Percentiles rank a stretch among this genome's conserved stretches.
These are phyloP conservation scores for Sporothrix mexicana DNA, from an alignment of 2,329 filamentous ascomycete genomes.

Conservation along the genomic window DNA sequence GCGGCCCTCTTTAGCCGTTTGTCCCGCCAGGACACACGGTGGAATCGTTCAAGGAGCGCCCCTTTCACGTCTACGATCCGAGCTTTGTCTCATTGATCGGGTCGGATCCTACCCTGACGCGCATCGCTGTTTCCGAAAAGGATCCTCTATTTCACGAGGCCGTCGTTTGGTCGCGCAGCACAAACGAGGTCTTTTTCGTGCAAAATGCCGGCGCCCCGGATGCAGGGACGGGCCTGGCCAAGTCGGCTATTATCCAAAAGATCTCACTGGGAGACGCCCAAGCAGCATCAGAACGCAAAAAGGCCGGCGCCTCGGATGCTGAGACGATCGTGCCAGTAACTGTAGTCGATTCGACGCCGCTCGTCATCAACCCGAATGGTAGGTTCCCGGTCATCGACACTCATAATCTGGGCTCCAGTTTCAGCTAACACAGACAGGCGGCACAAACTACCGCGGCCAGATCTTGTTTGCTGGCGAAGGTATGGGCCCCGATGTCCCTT, in stretches of 20 bases:
- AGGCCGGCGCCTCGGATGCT: constrained; percentile 5
- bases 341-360: constrained; percentile 50
- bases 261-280: constrained; percentile 53
- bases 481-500: constrained; percentile 51
- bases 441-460: constrained; percentile 56
- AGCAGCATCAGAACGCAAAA: constrained; percentile 41
- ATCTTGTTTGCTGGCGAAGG: constrained; percentile 58
- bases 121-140: constrained; percentile 52
- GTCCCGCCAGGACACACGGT: constrained; percentile 52
- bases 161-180: constrained; percentile 56
- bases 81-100: constrained; percentile 60
- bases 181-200: constrained; percentile 60
- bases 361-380: constrained; percentile 57
- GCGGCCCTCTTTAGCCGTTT: constrained; percentile 44
- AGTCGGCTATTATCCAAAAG: constrained; percentile 58
- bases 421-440: constrained; percentile 45
- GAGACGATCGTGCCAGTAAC: constrained; percentile 48
- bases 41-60: constrained; percentile 48
- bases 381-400: too few species aligned
- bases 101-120: constrained; percentile 54
- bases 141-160: constrained; percentile 63
- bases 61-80: constrained; percentile 58
- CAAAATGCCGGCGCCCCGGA: constrained; percentile 56
- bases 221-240: constrained; percentile 57
- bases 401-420: too few species aligned